phyloP scores from a whole-genome alignment of 1,284 basidiomycete species.

The Ceratobasidium sp. region DNA sequence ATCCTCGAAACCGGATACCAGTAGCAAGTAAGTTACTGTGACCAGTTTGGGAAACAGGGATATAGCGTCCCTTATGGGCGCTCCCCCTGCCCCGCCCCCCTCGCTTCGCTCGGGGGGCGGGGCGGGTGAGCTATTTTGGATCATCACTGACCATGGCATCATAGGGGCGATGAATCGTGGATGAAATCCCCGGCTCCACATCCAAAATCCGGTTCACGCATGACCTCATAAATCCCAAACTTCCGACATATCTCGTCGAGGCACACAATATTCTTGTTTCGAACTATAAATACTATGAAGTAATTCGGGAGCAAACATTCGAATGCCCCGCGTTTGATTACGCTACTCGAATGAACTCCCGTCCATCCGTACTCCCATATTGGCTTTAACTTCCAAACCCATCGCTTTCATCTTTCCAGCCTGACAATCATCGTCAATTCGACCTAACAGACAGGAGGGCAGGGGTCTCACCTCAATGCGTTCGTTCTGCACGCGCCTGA shows the following conservation, averaged over 20 bases:
- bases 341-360: conserved; percentile 13
- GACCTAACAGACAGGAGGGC: too few relatives aligned
- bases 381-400: conserved; percentile 83
- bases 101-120: too few relatives aligned
- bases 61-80: too few relatives aligned
- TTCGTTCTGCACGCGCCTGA: conserved; percentile 83
- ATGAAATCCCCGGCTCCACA: background rate
- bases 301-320: too few relatives aligned
- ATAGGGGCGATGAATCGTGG: background rate
- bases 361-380: conserved; percentile 85
- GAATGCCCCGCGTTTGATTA: background rate
- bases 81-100: too few relatives aligned
- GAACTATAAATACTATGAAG: too few relatives aligned
- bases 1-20: too few relatives aligned
- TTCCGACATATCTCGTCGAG: background rate
- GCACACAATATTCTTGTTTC: too few relatives aligned
- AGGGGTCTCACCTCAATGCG: conserved; percentile 68
- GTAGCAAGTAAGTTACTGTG: too few relatives aligned
- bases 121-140: too few relatives aligned
- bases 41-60: too few relatives aligned
- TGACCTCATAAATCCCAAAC: background rate
- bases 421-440: conserved; percentile 55
- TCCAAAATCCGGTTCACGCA: background rate
- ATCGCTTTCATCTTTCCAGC: conserved; percentile 82
- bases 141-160: background rate